These are phyloP conservation scores for Epithemia pelagica DNA, from an alignment of 108 stramenopile genomes.

Conservation along the genomic window DNA sequence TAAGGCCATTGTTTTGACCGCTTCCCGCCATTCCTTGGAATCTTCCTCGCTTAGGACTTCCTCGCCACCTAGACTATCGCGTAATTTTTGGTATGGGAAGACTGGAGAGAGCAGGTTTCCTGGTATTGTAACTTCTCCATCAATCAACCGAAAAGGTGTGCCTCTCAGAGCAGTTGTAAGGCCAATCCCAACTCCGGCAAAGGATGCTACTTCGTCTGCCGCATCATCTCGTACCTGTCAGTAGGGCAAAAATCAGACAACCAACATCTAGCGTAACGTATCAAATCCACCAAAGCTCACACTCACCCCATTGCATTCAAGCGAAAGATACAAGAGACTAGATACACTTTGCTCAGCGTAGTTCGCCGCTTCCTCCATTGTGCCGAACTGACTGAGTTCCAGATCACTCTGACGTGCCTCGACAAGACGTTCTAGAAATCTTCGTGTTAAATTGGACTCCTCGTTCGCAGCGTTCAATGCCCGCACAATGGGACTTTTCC, in stretches of 20 bases:
- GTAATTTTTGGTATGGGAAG: constrained; percentile 31
- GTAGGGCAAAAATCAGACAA: constrained; percentile 6
- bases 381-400: constrained; percentile 44
- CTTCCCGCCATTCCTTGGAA: constrained; percentile 21
- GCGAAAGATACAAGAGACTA: constrained; percentile 56
- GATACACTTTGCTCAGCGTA: constrained; percentile 71
- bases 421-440: constrained; percentile 61
- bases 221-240: constrained; percentile 49
- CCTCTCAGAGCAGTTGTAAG: constrained; percentile 59
- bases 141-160: constrained; percentile 39
- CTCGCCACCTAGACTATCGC: constrained; percentile 2
- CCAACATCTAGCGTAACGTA: background rate
- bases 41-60: constrained; percentile 11
- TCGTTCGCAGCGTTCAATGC: constrained; percentile 44
- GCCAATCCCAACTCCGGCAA: constrained; percentile 74
- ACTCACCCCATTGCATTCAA: constrained; percentile 29
- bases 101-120: constrained; percentile 19
- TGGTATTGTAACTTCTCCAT: constrained; percentile 68
- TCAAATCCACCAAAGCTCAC: background rate
- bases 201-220: constrained; percentile 55
- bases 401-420: constrained; percentile 69
- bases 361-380: constrained; percentile 39
- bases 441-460: constrained; percentile 45
- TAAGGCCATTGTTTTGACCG: constrained; percentile 44
- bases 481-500: constrained; percentile 63